Base-by-base conservation (phyloP, 495 filamentous ascomycete species). In the Talaromyces wortmannii region DNA sequence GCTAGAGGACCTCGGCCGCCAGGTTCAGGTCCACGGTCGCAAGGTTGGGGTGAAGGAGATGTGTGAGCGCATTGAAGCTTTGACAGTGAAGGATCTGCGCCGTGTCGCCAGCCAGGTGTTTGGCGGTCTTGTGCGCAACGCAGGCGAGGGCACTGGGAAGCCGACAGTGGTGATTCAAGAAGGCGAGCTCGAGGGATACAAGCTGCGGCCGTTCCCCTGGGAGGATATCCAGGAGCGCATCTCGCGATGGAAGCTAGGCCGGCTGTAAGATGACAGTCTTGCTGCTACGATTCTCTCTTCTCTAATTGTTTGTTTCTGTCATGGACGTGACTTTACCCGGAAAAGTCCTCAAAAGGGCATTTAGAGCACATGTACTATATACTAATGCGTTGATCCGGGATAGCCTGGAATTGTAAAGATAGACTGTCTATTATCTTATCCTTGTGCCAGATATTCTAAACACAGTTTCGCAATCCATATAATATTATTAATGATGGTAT, bases 111-210 rank as follows among this genome's bases (percentile, higher is more conserved):
- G 76, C 58, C 71, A 79, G 59, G 85, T 99, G 16, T 80, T 97
- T 30, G 80, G 86, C 52, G 94, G 94, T 4, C 61, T 83, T 53
- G 85, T 94, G 13, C 60, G 80, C 55, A 98, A 96, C 67, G 60
- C 67, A 2, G 94, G 94, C 8, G 62, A 76, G 16, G 94, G 94
- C 12, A 94, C 83, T 56, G 94, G 94, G 31, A 86, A 89, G 46
- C 91, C 92, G n/a, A 97, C 94, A 0, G 90, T 97, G 44, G 91
- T 97, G 48, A 61, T 97, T 66, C 94, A 97, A 76, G 91, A 95
- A 70, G 80, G 73, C 45, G 68, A 75, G 54, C 40, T 75, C 42
- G 72, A 77, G 50, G 74, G 72, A 11, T 70, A 74, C 55, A 70
- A 63, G 33, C 66, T 70, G 50, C 74, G 68, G 12, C 36, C 77